Evolutionary conservation across 176 grass and related monocot genomes (phyloP), one percentile per base, ranked within the genome.

Genomic region (Lolium perenne): DNA sequence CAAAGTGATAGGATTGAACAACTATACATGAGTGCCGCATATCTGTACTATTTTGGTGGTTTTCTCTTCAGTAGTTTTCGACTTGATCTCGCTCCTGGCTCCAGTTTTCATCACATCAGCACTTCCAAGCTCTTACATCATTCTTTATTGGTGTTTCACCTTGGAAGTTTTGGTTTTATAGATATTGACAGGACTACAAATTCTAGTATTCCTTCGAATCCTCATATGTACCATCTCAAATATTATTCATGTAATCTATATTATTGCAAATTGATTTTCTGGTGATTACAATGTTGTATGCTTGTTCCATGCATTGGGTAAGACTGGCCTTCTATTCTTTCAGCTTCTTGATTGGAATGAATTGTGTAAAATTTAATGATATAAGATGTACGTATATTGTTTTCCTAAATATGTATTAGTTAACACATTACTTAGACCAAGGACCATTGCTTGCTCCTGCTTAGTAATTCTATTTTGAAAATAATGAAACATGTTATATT

Each of bases 1-100:
- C 84, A 79, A 77, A 88, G 35, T 86, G 80, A 89, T 47, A 79
- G 43, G 45, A 63, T 71, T 71, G 38, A 56, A 32, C 70, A 92
- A 41, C 32, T 38, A 71, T 61, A 81, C 71, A 82, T 41, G 26
- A 80, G 67, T 81, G 71, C 14, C 63, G 57, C 64, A 72, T 78
- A 85, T 78, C 47, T 78, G 65, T 81, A 80, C 77, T 81, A 81
- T 76, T 84, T 55, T 69, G 47, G 6, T 78, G 23, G 62, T 77
- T 71, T 60, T 84, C 40, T 84, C 65, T 71, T 67, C 58, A 60
- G 15, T 83, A 77, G 25, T 86, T 80, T 73, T 68, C 45, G 55
- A 54, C 56, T 83, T 61, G 51, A 71, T 88, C 13, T 50, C 71
- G 23, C 29, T 75, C 38, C 47, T 75, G 56, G 46, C 47, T 87